Conservation (phyloP, 2,329 filamentous ascomycete species). For the Pseudogymnoascus sp. region DNA sequence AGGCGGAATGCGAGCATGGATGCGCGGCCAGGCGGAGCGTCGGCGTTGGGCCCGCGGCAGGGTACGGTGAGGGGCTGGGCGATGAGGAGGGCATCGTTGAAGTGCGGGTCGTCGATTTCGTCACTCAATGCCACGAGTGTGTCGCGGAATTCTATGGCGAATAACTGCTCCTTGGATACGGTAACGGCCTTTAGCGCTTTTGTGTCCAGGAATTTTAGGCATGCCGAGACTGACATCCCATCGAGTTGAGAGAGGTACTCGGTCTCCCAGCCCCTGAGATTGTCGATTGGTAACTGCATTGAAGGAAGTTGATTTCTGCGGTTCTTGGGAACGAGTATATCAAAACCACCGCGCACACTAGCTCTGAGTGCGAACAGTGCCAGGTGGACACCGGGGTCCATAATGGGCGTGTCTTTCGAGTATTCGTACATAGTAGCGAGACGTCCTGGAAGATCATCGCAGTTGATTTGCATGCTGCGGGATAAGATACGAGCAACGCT, state of each 20-base stretch:
- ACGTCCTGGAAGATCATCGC: slow-evolving; percentile 50
- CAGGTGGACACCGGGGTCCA: slow-evolving; percentile 47
- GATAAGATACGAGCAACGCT: slow-evolving; percentile 63
- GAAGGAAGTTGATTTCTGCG: slow-evolving; percentile 54
- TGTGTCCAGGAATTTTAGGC: slow-evolving; percentile 34
- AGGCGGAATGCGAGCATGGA: slow-evolving; percentile 49
- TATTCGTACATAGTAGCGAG: slow-evolving; percentile 58
- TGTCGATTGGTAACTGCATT: slow-evolving; percentile 43
- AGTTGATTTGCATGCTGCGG: slow-evolving; percentile 65
- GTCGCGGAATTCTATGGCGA: slow-evolving; percentile 38
- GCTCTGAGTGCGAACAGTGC: slow-evolving; percentile 51
- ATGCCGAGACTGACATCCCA: slow-evolving; percentile 33
- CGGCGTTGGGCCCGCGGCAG: slow-evolving; percentile 25
- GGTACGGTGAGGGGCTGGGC: slow-evolving; percentile 37
- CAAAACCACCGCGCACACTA: slow-evolving; percentile 28
- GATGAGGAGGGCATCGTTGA: slow-evolving; percentile 40
- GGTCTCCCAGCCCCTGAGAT: slow-evolving; percentile 47
- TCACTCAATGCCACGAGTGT: slow-evolving; percentile 35
- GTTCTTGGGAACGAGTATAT: slow-evolving; percentile 23
- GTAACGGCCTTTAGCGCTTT: slow-evolving; percentile 31
- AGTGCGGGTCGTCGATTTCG: slow-evolving; percentile 37
- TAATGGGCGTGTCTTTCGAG: slow-evolving; percentile 37
- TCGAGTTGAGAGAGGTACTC: slow-evolving; percentile 46
- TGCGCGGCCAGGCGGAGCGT: slow-evolving; percentile 25
- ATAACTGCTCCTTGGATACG: slow-evolving; percentile 32